A percentile compares a stretch with the other conserved stretches of the same genome.
Evolutionary conservation across 2,329 filamentous ascomycete genomes (phyloP).

Genomic region (Aspergillus niger): DNA sequence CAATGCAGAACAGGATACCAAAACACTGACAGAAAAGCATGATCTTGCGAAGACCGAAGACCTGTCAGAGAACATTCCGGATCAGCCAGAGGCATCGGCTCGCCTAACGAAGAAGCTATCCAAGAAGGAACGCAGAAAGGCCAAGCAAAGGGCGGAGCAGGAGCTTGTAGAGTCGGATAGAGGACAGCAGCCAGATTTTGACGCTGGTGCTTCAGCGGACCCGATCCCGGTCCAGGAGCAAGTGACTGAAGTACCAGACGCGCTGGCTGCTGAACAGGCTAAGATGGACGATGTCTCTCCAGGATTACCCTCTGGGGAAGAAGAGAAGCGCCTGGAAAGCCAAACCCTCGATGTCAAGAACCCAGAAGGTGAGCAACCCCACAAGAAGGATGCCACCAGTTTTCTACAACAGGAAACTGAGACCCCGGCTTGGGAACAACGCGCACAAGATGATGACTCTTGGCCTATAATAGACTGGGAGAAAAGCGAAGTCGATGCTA

Average conservation of each 20-base stretch:
- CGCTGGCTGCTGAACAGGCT: neutral
- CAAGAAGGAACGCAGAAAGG: slow-evolving; percentile 43
- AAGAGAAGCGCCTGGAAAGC: slow-evolving; percentile 29
- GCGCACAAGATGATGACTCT: slow-evolving; percentile 32
- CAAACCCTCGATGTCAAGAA: slow-evolving; percentile 11
- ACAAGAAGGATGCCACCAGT: slow-evolving; percentile 2
- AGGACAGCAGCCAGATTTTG: slow-evolving; percentile 9
- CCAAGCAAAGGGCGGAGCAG: slow-evolving; percentile 30
- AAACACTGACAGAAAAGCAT: slow-evolving; percentile 4
- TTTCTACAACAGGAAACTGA: slow-evolving; percentile 12
- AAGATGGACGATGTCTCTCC: slow-evolving; percentile 19
- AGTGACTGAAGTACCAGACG: neutral
- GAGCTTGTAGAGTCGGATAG: slow-evolving; percentile 11
- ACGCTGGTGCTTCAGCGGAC: slow-evolving; percentile 5
- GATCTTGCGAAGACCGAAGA: slow-evolving; percentile 18
- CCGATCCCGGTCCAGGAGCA: neutral
- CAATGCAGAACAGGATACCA: neutral
- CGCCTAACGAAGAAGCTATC: slow-evolving; percentile 29
- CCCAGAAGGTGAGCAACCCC: neutral
- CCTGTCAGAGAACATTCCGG: slow-evolving; percentile 9
- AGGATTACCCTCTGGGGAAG: slow-evolving; percentile 35
- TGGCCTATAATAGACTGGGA: slow-evolving; percentile 44
- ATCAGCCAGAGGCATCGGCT: slow-evolving; percentile 10
- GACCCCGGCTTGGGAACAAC: neutral
- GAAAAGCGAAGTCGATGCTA: slow-evolving; percentile 26